phyloP scores from a whole-genome alignment of 192 early-diverging fungal species.

The Rhizoclosmatium globosum region DNA sequence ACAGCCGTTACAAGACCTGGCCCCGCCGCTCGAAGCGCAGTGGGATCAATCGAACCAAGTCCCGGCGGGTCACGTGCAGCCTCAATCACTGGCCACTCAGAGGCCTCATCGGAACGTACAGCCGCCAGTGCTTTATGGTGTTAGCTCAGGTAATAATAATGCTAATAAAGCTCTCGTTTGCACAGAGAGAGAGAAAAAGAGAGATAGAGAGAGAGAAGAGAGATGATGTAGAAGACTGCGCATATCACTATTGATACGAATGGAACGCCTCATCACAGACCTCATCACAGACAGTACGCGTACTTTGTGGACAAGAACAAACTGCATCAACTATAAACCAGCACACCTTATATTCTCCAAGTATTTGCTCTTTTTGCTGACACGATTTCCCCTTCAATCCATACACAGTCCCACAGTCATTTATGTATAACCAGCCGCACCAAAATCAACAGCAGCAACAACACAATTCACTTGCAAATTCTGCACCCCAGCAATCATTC shows the following conservation, averaged over 20 bases:
- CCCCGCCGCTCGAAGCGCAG: no score
- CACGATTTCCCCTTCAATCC: not conserved
- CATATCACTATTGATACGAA: not conserved
- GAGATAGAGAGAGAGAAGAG: not conserved
- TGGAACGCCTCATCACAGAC: not conserved
- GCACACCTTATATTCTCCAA: not conserved
- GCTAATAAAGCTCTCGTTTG: not conserved
- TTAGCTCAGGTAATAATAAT: not conserved
- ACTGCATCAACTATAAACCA: not conserved
- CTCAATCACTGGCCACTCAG: not conserved
- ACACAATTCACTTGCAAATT: not conserved
- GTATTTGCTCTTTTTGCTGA: not conserved
- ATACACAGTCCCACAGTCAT: not conserved
- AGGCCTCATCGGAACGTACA: not conserved
- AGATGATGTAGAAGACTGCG: not conserved
- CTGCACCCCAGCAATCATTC: not conserved
- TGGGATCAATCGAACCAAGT: not conserved
- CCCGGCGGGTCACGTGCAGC: not conserved
- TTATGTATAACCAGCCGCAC: not conserved
- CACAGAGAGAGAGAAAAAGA: not conserved
- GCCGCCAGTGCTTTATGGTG: not conserved
- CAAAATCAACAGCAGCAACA: not conserved
- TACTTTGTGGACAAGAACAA: not conserved
- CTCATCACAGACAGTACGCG: not conserved
- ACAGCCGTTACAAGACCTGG: no score